Evolutionary conservation across 2,329 filamentous ascomycete genomes (phyloP).

Genomic region (Fusarium protoensiforme): DNA sequence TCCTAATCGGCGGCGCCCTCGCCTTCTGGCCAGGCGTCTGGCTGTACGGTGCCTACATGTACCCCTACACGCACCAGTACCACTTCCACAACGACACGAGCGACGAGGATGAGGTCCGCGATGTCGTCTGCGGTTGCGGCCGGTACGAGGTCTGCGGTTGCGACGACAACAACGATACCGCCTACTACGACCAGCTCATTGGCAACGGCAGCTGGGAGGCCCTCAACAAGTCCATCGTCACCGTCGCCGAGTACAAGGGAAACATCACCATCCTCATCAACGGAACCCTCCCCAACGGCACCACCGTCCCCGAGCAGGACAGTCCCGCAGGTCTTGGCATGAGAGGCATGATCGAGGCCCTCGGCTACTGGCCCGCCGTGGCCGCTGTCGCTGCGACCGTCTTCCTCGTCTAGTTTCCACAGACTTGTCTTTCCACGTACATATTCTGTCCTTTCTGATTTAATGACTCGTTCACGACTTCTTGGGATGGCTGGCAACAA

Average conservation of each 20-base stretch:
- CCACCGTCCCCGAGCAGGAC: conserved; percentile 58
- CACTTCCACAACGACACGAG: conserved; percentile 62
- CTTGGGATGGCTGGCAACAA: not conserved
- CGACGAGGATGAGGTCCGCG: conserved; percentile 49
- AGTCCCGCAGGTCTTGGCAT: conserved; percentile 47
- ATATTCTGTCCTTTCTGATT: conserved; percentile 22
- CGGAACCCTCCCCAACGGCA: conserved; percentile 81
- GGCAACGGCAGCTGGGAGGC: conserved; percentile 70
- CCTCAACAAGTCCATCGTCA: conserved; percentile 71
- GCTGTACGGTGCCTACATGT: conserved; percentile 72
- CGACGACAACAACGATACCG: conserved; percentile 72
- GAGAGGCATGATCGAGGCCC: conserved; percentile 48
- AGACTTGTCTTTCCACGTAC: not conserved
- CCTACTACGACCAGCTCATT: conserved; percentile 71
- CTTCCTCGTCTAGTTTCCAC: conserved; percentile 51
- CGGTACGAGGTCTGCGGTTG: conserved; percentile 66
- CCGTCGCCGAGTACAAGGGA: conserved; percentile 69
- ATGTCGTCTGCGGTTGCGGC: conserved; percentile 64
- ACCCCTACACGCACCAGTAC: conserved; percentile 58
- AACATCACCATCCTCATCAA: conserved; percentile 76
- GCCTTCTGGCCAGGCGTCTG: conserved; percentile 74
- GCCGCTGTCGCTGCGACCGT: conserved; percentile 58
- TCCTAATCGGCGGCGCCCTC: conserved; percentile 61
- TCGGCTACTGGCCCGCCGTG: conserved; percentile 63
- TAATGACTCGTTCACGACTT: conserved; percentile 25